A percentile compares a stretch with the other conserved stretches of the same genome.
phyloP scores from a whole-genome alignment of 2,329 filamentous ascomycete genomes.

The Tolypocladium album region DNA sequence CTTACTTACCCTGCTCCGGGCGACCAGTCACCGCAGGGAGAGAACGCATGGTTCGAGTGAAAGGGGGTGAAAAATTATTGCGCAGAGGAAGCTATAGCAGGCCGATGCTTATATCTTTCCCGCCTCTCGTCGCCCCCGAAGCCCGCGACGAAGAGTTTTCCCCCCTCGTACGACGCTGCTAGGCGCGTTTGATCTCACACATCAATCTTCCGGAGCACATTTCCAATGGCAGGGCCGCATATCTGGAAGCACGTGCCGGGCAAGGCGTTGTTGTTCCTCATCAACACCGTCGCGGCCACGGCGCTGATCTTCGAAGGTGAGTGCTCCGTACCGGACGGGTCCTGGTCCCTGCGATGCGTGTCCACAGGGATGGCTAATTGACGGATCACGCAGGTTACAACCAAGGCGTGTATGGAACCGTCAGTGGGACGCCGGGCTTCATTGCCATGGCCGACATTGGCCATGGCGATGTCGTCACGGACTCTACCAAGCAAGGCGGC shows the following conservation, averaged over 20 bases:
- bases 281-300: slow-evolving; percentile 11
- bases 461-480: slow-evolving; percentile 32
- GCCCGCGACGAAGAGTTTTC: too few species aligned
- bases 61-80: background rate
- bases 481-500: slow-evolving; percentile 37
- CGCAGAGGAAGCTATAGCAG: background rate
- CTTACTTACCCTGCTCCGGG: background rate
- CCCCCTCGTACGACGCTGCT: background rate
- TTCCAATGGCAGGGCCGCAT: slow-evolving; percentile 5
- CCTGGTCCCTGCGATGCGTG: background rate
- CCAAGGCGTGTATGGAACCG: slow-evolving; percentile 42
- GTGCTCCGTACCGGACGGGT: background rate
- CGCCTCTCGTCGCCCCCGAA: background rate
- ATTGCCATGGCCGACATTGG: slow-evolving; percentile 34
- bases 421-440: slow-evolving; percentile 31
- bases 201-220: background rate
- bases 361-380: background rate
- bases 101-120: background rate
- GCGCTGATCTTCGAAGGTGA: slow-evolving; percentile 12
- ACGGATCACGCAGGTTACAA: slow-evolving; percentile 34
- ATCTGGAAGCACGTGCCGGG: slow-evolving; percentile 12
- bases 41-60: too few species aligned
- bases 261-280: slow-evolving; percentile 9
- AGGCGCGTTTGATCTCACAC: background rate
- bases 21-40: background rate